Conservation (phyloP, 2,329 filamentous ascomycete genomes). For the Colletotrichum nymphaeae region DNA sequence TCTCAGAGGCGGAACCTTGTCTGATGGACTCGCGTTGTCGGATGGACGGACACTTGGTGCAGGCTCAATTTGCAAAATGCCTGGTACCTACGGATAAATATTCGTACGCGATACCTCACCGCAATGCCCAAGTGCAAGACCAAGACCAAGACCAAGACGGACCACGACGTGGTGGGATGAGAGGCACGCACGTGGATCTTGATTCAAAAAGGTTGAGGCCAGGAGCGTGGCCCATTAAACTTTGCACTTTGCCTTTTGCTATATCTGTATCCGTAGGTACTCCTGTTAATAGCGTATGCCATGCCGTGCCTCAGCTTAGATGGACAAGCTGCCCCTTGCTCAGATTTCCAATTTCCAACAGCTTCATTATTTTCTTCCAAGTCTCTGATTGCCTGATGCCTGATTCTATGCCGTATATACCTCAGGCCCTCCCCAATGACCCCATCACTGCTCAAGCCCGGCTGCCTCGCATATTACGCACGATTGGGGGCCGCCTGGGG, state of each 20-base stretch:
- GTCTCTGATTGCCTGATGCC: neutral
- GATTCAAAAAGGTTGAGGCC: neutral
- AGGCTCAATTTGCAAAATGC: neutral
- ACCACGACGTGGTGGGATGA: neutral
- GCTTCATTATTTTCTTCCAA: neutral
- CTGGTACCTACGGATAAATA: neutral
- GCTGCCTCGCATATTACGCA: neutral
- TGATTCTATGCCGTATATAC: neutral
- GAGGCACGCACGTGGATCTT: neutral
- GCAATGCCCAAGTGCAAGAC: neutral
- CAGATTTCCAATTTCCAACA: neutral
- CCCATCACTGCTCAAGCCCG: neutral
- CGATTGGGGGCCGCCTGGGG: neutral
- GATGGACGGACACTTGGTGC: neutral
- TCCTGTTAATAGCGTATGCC: no score
- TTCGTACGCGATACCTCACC: neutral
- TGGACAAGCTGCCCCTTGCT: neutral
- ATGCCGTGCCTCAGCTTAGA: neutral
- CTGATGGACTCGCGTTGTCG: neutral
- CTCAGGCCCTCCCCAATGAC: neutral
- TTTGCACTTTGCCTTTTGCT: neutral
- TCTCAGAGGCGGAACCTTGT: conserved; percentile 10
- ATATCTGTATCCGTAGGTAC: neutral
- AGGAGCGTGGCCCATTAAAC: conserved; percentile 16
- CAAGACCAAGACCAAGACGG: neutral